A percentile compares a stretch with the other conserved stretches of the same genome.
Evolutionary conservation across 2,329 filamentous ascomycete genomes (phyloP).

Genomic region (Corynespora cassiicola): DNA sequence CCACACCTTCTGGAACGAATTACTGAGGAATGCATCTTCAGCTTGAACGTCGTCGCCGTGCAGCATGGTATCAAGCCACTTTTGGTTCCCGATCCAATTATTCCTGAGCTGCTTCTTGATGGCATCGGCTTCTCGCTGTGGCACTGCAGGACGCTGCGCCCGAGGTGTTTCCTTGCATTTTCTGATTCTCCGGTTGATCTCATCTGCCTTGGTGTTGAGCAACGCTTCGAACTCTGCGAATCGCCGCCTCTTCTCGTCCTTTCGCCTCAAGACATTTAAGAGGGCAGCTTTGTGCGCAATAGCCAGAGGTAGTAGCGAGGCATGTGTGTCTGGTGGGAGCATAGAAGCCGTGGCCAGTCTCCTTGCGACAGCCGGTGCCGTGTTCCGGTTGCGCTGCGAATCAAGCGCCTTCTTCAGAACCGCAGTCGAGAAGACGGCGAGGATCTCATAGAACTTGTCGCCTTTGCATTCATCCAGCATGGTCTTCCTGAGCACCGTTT

Average conservation of each 20-base stretch:
- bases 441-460: slow-evolving; percentile 84
- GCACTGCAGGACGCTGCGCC: slow-evolving; percentile 35
- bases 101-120: slow-evolving; percentile 68
- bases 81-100: slow-evolving; percentile 80
- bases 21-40: slow-evolving; percentile 69
- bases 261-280: slow-evolving; percentile 63
- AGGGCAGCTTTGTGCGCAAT: slow-evolving; percentile 77
- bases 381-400: slow-evolving; percentile 48
- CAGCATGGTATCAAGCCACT: slow-evolving; percentile 75
- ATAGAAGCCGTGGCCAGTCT: slow-evolving; percentile 54
- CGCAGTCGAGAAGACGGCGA: slow-evolving; percentile 82
- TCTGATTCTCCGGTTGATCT: slow-evolving; percentile 63
- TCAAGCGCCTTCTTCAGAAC: slow-evolving; percentile 75
- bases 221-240: slow-evolving; percentile 71
- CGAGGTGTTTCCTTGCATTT: slow-evolving; percentile 33
- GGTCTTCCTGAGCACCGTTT: slow-evolving; percentile 84
- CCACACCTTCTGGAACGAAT: slow-evolving; percentile 76
- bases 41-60: slow-evolving; percentile 66
- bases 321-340: slow-evolving; percentile 38
- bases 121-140: slow-evolving; percentile 34
- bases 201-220: slow-evolving; percentile 67
- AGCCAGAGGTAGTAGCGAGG: slow-evolving; percentile 67
- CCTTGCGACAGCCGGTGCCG: slow-evolving; percentile 51
- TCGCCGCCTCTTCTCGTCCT: slow-evolving; percentile 63
- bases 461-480: slow-evolving; percentile 98